phyloP scores from a whole-genome alignment of 2,329 filamentous ascomycete species.

The Verruconis gallopava region DNA sequence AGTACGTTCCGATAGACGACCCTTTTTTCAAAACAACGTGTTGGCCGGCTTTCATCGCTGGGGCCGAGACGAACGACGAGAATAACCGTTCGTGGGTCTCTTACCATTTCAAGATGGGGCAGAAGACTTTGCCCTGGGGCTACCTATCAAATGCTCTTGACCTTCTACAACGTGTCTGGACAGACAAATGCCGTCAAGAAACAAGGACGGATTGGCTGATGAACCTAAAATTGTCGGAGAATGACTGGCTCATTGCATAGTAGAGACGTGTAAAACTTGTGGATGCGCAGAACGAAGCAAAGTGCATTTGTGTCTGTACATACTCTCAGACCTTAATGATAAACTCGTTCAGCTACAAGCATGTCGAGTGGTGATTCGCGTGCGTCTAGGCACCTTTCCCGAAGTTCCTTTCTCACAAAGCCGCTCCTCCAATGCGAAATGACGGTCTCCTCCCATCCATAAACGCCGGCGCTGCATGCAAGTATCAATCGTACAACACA shows the following conservation, averaged over 20 bases:
- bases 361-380: no score
- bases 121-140: neutral
- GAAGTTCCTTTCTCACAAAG: no score
- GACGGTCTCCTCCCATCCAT: no score
- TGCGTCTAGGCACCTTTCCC: no score
- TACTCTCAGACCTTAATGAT: no score
- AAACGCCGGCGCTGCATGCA: no score
- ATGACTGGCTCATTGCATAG: neutral
- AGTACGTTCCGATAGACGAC: neutral
- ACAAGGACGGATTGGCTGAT: neutral
- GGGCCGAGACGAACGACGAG: neutral
- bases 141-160: neutral
- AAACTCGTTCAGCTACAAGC: no score
- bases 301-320: no score
- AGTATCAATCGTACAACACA: no score
- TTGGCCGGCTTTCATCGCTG: neutral
- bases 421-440: no score
- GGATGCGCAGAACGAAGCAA: no score
- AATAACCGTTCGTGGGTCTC: neutral
- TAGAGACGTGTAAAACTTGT: no score
- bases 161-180: neutral
- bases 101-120: neutral
- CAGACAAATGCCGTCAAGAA: neutral
- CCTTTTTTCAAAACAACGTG: conserved; percentile 1
- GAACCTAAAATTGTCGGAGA: neutral